Base-by-base conservation (phyloP, 2,329 filamentous ascomycete genomes). In the Nemania sp. region DNA sequence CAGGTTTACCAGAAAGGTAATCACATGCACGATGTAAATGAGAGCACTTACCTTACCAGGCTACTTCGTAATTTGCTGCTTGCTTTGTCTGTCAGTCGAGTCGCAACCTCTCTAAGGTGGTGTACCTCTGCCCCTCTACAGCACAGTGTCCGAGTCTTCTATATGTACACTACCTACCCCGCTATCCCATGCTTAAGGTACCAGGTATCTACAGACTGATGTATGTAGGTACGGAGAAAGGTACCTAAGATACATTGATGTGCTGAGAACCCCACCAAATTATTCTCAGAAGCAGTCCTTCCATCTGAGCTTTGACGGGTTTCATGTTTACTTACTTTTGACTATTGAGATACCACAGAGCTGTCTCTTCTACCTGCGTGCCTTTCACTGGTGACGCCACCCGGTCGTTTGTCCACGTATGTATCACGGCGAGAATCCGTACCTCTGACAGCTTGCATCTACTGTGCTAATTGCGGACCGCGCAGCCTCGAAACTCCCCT, bases 261-360 rank as follows among this genome's bases (percentile, higher is more conserved):
- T 3, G 25, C 25, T 7, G 3, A 7, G 50, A 48, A 59, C 55
- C 59, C 59, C 59, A 59, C 59, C 55, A 62, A 62, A 62, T 59
- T 55, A 59, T 62, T 54, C 54, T 37, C 25, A 29, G 25, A 7
- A 29, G 25, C 25, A 29, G n/a, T n/a, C n/a, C n/a, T n/a, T 7
- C 25, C 7, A 7, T 7, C 25, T 29, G 40, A 57, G 47, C 59
- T 62, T 37, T 13, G 17, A 29, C 43, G 25, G 45, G 54, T 43
- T 39, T 37, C 54, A 37, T 54, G 12, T 25, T 29, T 29, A 29
- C 25, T 29, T 29, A n/a, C n/a, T n/a, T n/a, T n/a, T n/a, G n/a
- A n/a, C n/a, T n/a, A n/a, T n/a, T 29, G 42, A 57, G 43, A 45
- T 54, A 40, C 11, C 51, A 17, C 13, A 18, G 42, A 52, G 49